Evolutionary conservation across 2,329 filamentous ascomycete species (phyloP).

Genomic region (Aspergillus pseudoviridinutans): DNA sequence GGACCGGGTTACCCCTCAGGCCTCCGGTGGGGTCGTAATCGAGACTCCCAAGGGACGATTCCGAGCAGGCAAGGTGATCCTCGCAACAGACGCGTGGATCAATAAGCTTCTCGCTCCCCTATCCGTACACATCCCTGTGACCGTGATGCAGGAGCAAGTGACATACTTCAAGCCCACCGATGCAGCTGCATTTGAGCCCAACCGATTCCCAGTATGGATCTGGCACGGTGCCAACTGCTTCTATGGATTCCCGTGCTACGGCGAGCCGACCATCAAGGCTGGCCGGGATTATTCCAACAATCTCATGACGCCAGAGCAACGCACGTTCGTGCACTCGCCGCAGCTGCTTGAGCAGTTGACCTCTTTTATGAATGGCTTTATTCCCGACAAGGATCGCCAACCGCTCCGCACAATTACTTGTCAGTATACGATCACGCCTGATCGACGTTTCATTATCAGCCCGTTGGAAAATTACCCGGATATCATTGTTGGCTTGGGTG

Average conservation of each 20-base stretch:
- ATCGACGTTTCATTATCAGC: slow-evolving; percentile 25
- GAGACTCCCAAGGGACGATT: slow-evolving; percentile 20
- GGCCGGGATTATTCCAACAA: slow-evolving; percentile 21
- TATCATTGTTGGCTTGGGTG: background rate
- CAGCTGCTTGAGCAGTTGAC: slow-evolving; percentile 18
- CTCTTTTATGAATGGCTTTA: slow-evolving; percentile 16
- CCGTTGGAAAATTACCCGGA: slow-evolving; percentile 14
- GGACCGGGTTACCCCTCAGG: slow-evolving; percentile 14
- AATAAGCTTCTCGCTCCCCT: slow-evolving; percentile 23
- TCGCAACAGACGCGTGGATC: slow-evolving; percentile 24
- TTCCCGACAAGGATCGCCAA: slow-evolving; percentile 19
- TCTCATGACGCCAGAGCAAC: slow-evolving; percentile 23
- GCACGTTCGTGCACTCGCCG: slow-evolving; percentile 26
- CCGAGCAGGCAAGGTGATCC: slow-evolving; percentile 19
- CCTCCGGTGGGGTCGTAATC: slow-evolving; percentile 13
- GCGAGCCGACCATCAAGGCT: slow-evolving; percentile 28
- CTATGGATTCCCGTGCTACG: slow-evolving; percentile 25
- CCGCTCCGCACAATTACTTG: slow-evolving; percentile 26
- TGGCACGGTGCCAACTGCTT: slow-evolving; percentile 18
- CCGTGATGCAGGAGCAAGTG: slow-evolving; percentile 25
- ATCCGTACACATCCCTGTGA: slow-evolving; percentile 18
- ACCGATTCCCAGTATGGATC: slow-evolving; percentile 25
- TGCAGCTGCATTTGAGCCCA: slow-evolving; percentile 8
- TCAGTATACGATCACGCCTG: slow-evolving; percentile 27
- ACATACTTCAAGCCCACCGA: slow-evolving; percentile 26